Evolutionary conservation across 306 rosid genomes (phyloP), one percentile per base, ranked within the genome.

Genomic region (Glycine tomentella): DNA sequence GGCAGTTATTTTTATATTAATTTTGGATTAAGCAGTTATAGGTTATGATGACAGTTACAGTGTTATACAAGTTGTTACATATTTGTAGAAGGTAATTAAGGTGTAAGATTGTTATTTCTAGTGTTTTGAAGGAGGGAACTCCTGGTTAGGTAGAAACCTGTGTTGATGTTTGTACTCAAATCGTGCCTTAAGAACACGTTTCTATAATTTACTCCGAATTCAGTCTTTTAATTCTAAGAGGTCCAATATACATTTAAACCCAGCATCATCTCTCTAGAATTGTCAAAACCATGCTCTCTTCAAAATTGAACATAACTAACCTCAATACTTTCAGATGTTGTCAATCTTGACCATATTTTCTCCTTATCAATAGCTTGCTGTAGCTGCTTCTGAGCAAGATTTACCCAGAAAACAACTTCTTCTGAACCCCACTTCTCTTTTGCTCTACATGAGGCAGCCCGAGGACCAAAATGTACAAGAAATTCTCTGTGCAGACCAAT

Each of bases 311-410:
- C 62, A 72, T 61, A 72, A 79, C 93, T 78, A 48, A 93, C 99
- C 99, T 93, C 99, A 55, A 95, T 96, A 82, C 98, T 92, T 92
- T 96, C 99, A 56, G 97, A 92, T 68, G 99, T 93, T 78, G 98
- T 96, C 53, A 96, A 84, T 80, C 97, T 87, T 46, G 98, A 93
- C 99, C 99, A 96, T 76, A 96, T 96, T 88, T 85, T 93, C 88
- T 96, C 99, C 82, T 97, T 96, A 66, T 93, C 94, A 81, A 96
- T 87, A 72, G 97, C 97, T 79, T 76, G 91, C 75, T 93, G 97
- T 81, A 96, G 87, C 83, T 89, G 94, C 88, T 70, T 85, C 91
- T 93, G 98, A 74, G 87, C 83, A 76, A 93, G 98, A 85, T 89
- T 88, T 79, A 96, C 92, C 99, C 99, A 96, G 89, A 96, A 96